These are phyloP conservation scores for Gaultheria prostrata DNA, from an alignment of 148 eudicot genomes.

Conservation along the genomic window DNA sequence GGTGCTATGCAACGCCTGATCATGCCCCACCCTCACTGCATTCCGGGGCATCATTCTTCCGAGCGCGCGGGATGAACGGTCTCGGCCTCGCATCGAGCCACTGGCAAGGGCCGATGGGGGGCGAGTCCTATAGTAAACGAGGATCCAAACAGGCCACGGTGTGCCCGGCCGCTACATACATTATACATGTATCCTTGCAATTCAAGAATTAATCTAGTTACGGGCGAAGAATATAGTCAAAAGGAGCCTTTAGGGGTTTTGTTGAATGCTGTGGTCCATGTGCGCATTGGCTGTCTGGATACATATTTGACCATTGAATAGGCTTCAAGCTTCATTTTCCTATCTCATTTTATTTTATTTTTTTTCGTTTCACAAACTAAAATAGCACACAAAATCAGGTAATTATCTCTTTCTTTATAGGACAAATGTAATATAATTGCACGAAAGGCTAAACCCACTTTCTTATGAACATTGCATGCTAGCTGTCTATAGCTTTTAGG, in stretches of 20 bases:
- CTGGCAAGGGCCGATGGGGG: too few relatives aligned
- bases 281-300: not conserved
- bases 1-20: too few relatives aligned
- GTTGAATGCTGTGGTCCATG: not conserved
- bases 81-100: too few relatives aligned
- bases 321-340: not conserved
- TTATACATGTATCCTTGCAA: not conserved
- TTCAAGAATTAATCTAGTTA: not conserved
- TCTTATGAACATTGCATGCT: constrained; percentile 14
- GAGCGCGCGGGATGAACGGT: too few relatives aligned
- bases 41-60: too few relatives aligned
- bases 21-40: too few relatives aligned
- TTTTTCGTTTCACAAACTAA: not conserved
- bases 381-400: not conserved
- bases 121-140: too few relatives aligned
- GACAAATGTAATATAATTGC: not conserved
- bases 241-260: not conserved
- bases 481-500: constrained; percentile 19
- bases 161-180: too few relatives aligned
- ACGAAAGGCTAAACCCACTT: not conserved
- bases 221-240: not conserved
- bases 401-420: not conserved
- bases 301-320: not conserved
- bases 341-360: not conserved
- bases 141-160: too few relatives aligned